Base-by-base conservation (phyloP, 2,329 filamentous ascomycete genomes). In the Pyrenophora tritici-repentis region DNA sequence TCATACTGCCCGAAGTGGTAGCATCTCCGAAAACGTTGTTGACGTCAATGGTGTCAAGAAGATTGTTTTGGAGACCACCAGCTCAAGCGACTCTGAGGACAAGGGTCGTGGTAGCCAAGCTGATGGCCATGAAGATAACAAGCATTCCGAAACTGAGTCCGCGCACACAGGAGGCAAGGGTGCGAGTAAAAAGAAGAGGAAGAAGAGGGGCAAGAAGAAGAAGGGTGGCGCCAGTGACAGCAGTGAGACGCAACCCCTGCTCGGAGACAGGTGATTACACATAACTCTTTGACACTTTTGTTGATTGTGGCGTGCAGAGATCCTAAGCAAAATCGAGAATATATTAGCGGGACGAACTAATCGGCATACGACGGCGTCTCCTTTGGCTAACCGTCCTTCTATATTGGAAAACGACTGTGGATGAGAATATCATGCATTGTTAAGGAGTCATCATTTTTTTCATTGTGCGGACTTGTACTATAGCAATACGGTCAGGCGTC, bases 21-120 rank as follows among this genome's bases (percentile, higher is more conserved):
- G 86, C 68, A 90, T 92, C 62, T 91, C 88, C 0, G 88, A 92
- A 72, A 89, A 88, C 54, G 78, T 89, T n/a, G 77, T 91, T 48
- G 87, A 92, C 65, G 79, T 86, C 2, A 85, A 86, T 47, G 89
- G 89, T 2, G 81, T 91, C 44, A 84, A 85, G 57, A 93, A 93
- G 74, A 83, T 91, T 37, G 83, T 93, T 1, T 78, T 93, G 20
- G 86, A 90, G 66, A 86, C 86, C 3, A 87, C 81, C 20, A 85
- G 81, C 59, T 82, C 80, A 14, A 80, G 76, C 58, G 79, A 80
- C 36, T 66, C 64, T 2, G 67, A 73, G 8, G 65, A 63, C 43
- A 68, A 67, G 45, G 45, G 52, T 18, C 31, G 41, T 4, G 35
- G 33, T 32, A 55, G 43, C 26, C 53, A 63, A 26, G 56, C 57